Evolutionary conservation across 768 basidiomycete species (phyloP), one percentile per base, ranked within the genome.

Genomic region (Hortiboletus flavorubellus): DNA sequence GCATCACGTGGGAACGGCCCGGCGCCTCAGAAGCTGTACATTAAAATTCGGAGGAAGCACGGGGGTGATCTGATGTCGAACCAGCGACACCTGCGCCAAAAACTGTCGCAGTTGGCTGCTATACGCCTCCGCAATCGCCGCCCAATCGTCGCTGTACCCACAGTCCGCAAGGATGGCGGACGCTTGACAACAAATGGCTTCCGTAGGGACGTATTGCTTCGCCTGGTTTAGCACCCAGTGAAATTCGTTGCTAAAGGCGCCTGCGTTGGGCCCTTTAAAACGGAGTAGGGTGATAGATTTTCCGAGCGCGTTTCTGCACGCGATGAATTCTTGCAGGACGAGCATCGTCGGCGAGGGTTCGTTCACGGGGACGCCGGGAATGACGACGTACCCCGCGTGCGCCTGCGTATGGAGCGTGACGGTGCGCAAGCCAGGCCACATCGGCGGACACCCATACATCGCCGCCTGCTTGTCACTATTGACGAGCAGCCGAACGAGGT

Each of bases 381-480:
- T 69, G 5, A 65, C 45, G 8, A 46, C 45, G 1, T 55, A 68
- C 2, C 61, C 63, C 29, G 38, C 3, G 50, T 69, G 70, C 16
- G 64, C 70, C 35, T 69, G 68, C 11, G 70, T 72, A 30, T 70
- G 69, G 0, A 70, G 14, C 37, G 69, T 72, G 33, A 70, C 47
- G 2, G 58, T 62, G 23, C 54, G 63, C 45, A 70, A 39, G n/a
- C 35, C 46, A 0, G 65, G 55, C 69, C 69, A 70, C 69, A 72
- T 67, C 1, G 69, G 67, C 14, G 62, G 45, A 18, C 64, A 66
- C 0, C 63, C 67, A 9, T 61, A 55, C 48, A 70, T 67, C 10
- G 55, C 55, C 15, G 70, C 70, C 29, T 70, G 69, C 44, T 72
- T 70, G 49, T 72, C 71, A 37, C 71, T 70, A 9, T 71, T 71